These are phyloP conservation scores for Thraustochytrium striatum DNA, from an alignment of 352 stramenopile species.

Conservation along the genomic window DNA sequence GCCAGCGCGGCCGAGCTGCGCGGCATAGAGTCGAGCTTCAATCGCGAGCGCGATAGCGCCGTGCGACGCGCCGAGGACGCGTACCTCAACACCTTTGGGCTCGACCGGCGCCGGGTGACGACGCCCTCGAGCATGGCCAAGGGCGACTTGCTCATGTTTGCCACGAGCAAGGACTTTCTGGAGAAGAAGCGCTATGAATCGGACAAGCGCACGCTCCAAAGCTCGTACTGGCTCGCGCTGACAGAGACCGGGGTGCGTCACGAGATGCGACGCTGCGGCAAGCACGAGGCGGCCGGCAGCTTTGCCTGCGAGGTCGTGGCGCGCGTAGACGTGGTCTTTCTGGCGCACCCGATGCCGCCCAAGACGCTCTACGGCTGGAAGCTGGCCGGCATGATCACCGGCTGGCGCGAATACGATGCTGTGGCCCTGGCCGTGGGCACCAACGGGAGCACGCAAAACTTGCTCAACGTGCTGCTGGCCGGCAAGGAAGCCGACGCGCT, in stretches of 20 bases:
- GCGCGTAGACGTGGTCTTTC: not conserved
- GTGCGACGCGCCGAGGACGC: not conserved
- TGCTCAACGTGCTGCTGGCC: conserved; percentile 12
- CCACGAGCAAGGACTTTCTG: not conserved
- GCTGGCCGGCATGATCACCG: conserved; percentile 10
- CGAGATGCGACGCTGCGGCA: not conserved
- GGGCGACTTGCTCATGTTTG: not conserved
- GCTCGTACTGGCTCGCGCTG: not conserved
- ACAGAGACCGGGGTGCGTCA: not conserved
- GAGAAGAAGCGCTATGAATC: not conserved
- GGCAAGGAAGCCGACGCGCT: not conserved
- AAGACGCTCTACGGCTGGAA: conserved; percentile 3
- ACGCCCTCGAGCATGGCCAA: not conserved
- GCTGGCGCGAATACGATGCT: conserved; percentile 43
- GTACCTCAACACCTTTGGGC: not conserved
- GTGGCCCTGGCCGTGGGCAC: conserved; percentile 12
- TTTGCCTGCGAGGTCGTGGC: conserved; percentile 17
- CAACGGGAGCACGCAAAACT: conserved; percentile 1
- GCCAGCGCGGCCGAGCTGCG: not conserved
- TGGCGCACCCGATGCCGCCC: not conserved
- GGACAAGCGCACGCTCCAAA: not conserved
- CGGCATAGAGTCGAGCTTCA: not conserved
- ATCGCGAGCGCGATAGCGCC: not conserved
- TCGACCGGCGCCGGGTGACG: not conserved
- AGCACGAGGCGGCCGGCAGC: not conserved